Evolutionary conservation across 1,284 basidiomycete genomes (phyloP), one percentile per base, ranked within the genome.

Genomic region (Rhodotorula sp.): DNA sequence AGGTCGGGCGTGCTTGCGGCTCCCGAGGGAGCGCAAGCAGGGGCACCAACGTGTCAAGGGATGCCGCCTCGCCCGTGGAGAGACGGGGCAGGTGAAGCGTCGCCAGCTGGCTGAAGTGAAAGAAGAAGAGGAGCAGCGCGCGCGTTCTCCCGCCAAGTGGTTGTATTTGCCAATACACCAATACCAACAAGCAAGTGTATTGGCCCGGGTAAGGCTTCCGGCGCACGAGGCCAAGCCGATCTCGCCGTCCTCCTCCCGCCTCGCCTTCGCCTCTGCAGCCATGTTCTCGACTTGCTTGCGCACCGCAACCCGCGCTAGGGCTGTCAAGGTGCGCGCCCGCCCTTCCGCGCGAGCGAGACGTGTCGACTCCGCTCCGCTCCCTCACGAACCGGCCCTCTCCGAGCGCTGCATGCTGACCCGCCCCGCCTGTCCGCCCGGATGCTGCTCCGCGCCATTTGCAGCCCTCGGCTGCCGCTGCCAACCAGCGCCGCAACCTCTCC

Each of bases 401-500:
- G 61, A 48, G 19, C 27, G 46, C 48, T 9, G 4, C n/a, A 8
- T 27, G 21, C 12, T 32, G 44, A 34, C 41, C 25, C 34, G 29
- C 37, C 19, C 46, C 9, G 7, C 36, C 29, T 27, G 25, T 37
- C 12, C 50, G 36, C 56, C 15, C 51, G 58, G 50, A 48, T 34
- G 25, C 46, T 15, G n/a, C n/a, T 15, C 1, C 25, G 22, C 29
- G 22, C 36, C n/a, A 7, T 21, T 3, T 9, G 22, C 39, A 64
- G 39, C 56, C 50, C 59, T 44, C 64, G n/a, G 57, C 54, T 39
- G 69, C 53, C 25, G 66, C 59, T 15, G 55, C 61, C 37, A 64
- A 60, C 51, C 94, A 96, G 87, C 92, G 87, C 85, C 92, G 96
- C 79, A 91, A 90, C 84, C 88, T 99, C 80, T 97, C 94, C 60